A percentile compares a stretch with the other conserved stretches of the same genome.
These are phyloP conservation scores for Whalleya microplaca DNA, from an alignment of 2,329 filamentous ascomycete species.

Conservation along the genomic window DNA sequence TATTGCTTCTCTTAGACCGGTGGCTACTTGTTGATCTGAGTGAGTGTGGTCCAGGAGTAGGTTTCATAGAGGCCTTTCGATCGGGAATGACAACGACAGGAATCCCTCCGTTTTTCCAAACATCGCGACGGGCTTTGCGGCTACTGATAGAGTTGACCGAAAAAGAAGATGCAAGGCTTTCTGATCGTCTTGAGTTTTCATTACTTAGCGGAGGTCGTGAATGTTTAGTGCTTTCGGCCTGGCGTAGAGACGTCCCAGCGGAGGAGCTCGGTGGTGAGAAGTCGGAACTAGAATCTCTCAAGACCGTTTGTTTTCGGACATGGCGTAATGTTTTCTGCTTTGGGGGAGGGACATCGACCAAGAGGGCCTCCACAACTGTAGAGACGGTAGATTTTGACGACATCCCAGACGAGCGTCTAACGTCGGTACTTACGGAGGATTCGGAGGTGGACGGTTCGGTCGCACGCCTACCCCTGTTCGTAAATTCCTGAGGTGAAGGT, in stretches of 20 bases:
- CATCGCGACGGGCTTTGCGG: constrained; percentile 58
- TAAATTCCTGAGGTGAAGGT: constrained; percentile 35
- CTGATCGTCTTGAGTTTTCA: constrained; percentile 39
- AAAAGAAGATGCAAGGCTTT: constrained; percentile 54
- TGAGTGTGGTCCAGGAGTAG: constrained; percentile 53
- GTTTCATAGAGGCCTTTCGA: constrained; percentile 57
- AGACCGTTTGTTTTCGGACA: constrained; percentile 55
- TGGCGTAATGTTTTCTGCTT: constrained; percentile 62
- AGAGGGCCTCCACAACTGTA: constrained; percentile 60
- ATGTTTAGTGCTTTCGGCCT: constrained; percentile 35
- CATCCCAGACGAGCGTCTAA: constrained; percentile 55
- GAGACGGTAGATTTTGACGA: constrained; percentile 60
- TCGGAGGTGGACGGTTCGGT: constrained; percentile 43
- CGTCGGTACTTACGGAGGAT: constrained; percentile 47
- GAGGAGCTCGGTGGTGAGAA: constrained; percentile 50
- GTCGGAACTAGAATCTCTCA: constrained; percentile 47
- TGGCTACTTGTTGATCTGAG: constrained; percentile 65
- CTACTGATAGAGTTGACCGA: constrained; percentile 57
- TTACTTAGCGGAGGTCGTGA: constrained; percentile 34
- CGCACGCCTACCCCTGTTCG: constrained; percentile 35
- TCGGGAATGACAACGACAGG: constrained; percentile 67
- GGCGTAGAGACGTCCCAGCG: constrained; percentile 44
- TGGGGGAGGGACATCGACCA: constrained; percentile 55
- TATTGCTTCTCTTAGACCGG: constrained; percentile 57
- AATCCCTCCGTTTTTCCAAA: constrained; percentile 63